Evolutionary conservation across 768 basidiomycete genomes (phyloP).

Genomic region (Ephemerocybe angulata): DNA sequence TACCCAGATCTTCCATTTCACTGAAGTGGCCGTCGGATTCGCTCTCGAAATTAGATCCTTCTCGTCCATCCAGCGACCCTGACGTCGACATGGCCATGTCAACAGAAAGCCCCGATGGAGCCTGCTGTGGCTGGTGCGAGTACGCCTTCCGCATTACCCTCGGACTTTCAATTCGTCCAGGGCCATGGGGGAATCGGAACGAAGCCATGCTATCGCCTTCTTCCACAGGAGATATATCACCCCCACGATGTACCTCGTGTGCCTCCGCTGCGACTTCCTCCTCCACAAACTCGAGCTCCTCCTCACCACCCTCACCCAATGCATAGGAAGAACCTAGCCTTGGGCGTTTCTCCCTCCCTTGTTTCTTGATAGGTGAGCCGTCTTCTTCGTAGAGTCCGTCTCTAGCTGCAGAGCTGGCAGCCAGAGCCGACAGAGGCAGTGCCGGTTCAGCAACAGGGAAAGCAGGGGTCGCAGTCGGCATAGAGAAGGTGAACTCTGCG

Average conservation of each 20-base stretch:
- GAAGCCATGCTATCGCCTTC: conserved; percentile 68
- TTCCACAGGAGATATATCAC: conserved; percentile 26
- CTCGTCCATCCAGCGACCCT: neutral
- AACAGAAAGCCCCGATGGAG: neutral
- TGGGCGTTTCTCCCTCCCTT: conserved; percentile 81
- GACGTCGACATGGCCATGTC: neutral
- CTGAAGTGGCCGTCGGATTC: conserved; percentile 19
- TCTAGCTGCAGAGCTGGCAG: neutral
- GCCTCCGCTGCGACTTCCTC: neutral
- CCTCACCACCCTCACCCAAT: neutral
- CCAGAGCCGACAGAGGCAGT: conserved; percentile 14
- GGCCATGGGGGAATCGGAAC: conserved; percentile 67
- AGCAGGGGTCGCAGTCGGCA: conserved; percentile 33
- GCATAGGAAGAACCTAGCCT: conserved; percentile 45
- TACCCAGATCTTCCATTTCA: conserved; percentile 8
- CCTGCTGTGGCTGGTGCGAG: conserved; percentile 19
- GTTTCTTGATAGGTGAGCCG: conserved; percentile 43
- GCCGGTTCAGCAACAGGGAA: conserved; percentile 28
- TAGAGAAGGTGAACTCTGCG: conserved; percentile 62
- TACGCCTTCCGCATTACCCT: conserved; percentile 28
- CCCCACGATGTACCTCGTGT: neutral
- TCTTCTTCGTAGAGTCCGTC: conserved; percentile 21
- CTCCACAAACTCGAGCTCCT: conserved; percentile 1
- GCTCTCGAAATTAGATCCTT: neutral
- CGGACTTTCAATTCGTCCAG: conserved; percentile 40